phyloP scores from a whole-genome alignment of 2,329 filamentous ascomycete species.

The Fusarium coffeatum region DNA sequence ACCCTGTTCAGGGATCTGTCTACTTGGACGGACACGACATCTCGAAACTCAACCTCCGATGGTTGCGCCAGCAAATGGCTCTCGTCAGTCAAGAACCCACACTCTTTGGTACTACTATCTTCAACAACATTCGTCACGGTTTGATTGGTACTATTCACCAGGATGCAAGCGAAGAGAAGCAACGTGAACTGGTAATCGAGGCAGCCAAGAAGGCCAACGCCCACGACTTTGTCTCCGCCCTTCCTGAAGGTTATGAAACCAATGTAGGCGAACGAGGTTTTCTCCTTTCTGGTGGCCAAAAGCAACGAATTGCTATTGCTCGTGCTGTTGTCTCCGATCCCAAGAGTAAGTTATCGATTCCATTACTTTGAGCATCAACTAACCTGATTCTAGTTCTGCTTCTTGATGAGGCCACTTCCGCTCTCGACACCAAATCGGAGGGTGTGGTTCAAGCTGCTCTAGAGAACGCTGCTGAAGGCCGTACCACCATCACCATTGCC shows the following conservation, averaged over 20 bases:
- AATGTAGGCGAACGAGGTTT: slow-evolving; percentile 97
- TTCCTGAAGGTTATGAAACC: slow-evolving; percentile 92
- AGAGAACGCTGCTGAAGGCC: slow-evolving; percentile 83
- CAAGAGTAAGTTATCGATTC: slow-evolving; percentile 64
- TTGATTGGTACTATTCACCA: slow-evolving; percentile 87
- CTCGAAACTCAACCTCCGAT: slow-evolving; percentile 82
- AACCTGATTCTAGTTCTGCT: slow-evolving; percentile 70
- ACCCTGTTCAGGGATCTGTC: slow-evolving; percentile 83
- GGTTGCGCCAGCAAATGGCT: slow-evolving; percentile 92
- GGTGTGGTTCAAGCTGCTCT: slow-evolving; percentile 93
- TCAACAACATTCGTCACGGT: slow-evolving; percentile 89
- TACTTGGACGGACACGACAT: slow-evolving; percentile 87
- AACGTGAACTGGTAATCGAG: slow-evolving; percentile 77
- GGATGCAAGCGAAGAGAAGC: slow-evolving; percentile 71
- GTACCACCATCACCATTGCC: slow-evolving; percentile 96
- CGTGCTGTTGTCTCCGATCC: slow-evolving; percentile 91
- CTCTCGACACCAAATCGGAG: slow-evolving; percentile 93
- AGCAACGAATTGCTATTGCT: slow-evolving; percentile 95
- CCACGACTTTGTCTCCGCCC: slow-evolving; percentile 84
- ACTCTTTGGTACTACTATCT: slow-evolving; percentile 90
- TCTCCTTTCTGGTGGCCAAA: slow-evolving; percentile 92
- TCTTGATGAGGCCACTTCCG: slow-evolving; percentile 94
- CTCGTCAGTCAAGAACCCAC: slow-evolving; percentile 94
- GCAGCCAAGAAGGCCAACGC: slow-evolving; percentile 94
- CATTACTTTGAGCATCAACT: not conserved